phyloP scores from a whole-genome alignment of 768 basidiomycete genomes.

The Melanogaster broomeanus region DNA sequence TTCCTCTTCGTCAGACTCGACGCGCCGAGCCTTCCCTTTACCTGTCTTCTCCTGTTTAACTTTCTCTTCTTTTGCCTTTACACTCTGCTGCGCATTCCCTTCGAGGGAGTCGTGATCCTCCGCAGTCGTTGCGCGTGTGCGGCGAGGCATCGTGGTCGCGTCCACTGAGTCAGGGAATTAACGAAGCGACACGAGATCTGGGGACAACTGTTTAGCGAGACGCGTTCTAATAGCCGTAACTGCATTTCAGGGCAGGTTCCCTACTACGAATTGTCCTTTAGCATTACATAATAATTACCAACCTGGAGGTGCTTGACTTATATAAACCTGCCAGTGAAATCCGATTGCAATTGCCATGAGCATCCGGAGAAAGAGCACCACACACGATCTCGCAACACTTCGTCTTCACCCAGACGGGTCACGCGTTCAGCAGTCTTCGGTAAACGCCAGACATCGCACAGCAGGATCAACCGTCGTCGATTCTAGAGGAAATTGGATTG shows the following conservation, averaged over 20 bases:
- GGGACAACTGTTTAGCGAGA: constrained; percentile 1
- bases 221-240: constrained; percentile 15
- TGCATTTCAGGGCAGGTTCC: constrained; percentile 21
- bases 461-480: constrained; percentile 42
- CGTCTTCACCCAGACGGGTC: constrained; percentile 65
- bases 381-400: constrained; percentile 67
- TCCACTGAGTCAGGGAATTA: not conserved
- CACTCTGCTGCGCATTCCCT: constrained; percentile 22
- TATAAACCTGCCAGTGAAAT: not conserved
- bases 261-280: constrained; percentile 12
- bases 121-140: constrained; percentile 19
- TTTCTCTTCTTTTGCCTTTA: constrained; percentile 15
- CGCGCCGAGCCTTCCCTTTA: constrained; percentile 37
- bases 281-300: not conserved
- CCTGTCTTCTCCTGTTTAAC: constrained; percentile 33
- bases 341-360: constrained; percentile 21
- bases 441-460: constrained; percentile 36
- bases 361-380: constrained; percentile 46
- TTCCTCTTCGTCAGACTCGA: constrained; percentile 29
- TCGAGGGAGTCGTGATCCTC: constrained; percentile 30
- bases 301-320: not conserved
- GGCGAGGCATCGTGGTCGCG: constrained; percentile 27
- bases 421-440: constrained; percentile 51
- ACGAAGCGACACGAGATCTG: not conserved
- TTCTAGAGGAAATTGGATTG: constrained; percentile 63